These are phyloP conservation scores for Fragilaria radians DNA, from an alignment of 108 stramenopile species.

Conservation along the genomic window DNA sequence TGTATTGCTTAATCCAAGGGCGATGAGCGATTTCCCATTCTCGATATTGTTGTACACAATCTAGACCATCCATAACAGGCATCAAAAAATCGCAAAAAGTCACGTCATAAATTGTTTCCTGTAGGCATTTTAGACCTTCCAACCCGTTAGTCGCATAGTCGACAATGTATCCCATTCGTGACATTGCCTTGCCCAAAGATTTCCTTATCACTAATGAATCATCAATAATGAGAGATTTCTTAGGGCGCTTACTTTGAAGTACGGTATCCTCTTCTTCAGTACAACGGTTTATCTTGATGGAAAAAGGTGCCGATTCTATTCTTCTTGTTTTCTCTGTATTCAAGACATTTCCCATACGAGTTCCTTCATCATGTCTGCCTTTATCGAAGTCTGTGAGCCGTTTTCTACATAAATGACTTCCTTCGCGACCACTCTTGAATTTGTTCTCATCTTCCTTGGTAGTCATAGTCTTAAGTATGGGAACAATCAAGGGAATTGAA, in stretches of 20 bases:
- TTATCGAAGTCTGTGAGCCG: no score
- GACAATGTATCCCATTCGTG: slow-evolving; percentile 50
- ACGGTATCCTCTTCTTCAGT: no score
- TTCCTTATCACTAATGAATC: slow-evolving; percentile 63
- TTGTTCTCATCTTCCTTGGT: no score
- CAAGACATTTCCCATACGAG: no score
- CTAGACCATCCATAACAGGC: slow-evolving; percentile 80
- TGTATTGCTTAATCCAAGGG: slow-evolving; percentile 21
- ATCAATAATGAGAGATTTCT: slow-evolving; percentile 52
- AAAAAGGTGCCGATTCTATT: no score
- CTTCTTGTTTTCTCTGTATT: no score
- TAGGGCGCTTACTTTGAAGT: no score
- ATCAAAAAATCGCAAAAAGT: slow-evolving; percentile 59
- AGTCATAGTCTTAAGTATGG: no score
- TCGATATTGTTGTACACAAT: slow-evolving; percentile 58
- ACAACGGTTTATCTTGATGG: no score
- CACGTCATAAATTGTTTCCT: slow-evolving; percentile 23
- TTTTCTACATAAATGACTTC: no score
- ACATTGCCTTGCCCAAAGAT: slow-evolving; percentile 35
- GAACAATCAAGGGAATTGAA: neutral
- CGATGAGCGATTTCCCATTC: slow-evolving; percentile 47
- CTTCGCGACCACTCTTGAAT: no score
- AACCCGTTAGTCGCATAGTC: slow-evolving; percentile 61
- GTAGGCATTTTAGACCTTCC: slow-evolving; percentile 47
- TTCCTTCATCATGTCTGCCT: no score